Percentiles rank a stretch among this genome's conserved stretches.
Conservation (phyloP, 495 filamentous ascomycete genomes). For the Hyaloscypha finlandica region DNA sequence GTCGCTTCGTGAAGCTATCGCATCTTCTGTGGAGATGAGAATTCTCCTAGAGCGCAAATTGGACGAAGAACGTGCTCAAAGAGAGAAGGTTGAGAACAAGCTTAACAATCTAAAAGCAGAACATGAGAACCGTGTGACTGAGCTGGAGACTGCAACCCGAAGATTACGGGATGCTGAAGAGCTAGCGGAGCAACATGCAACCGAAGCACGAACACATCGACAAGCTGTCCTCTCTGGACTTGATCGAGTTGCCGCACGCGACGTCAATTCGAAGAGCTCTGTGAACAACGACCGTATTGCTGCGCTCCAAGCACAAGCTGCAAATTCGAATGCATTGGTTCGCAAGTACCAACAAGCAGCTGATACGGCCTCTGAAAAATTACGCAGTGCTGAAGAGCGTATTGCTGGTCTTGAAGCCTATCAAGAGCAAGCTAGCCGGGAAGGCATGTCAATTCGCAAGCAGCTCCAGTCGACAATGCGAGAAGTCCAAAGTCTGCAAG, state of each 20-base stretch:
- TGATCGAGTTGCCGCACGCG: slow-evolving; percentile 63
- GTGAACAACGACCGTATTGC: slow-evolving; percentile 73
- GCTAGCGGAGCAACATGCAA: slow-evolving; percentile 81
- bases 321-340: slow-evolving; percentile 74
- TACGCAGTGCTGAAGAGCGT: slow-evolving; percentile 89
- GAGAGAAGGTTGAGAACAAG: slow-evolving; percentile 79
- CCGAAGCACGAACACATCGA: slow-evolving; percentile 84
- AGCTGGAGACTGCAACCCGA: slow-evolving; percentile 73
- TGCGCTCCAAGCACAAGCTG: slow-evolving; percentile 77
- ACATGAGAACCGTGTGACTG: slow-evolving; percentile 78
- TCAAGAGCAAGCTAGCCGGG: slow-evolving; percentile 93
- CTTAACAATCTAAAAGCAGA: slow-evolving; percentile 77
- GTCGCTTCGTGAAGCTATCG: slow-evolving; percentile 76
- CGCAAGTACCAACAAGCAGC: slow-evolving; percentile 87
- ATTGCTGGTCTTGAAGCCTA: slow-evolving; percentile 96
- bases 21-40: slow-evolving; percentile 74
- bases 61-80: slow-evolving; percentile 76
- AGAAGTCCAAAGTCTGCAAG: slow-evolving; percentile 74
- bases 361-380: slow-evolving; percentile 83
- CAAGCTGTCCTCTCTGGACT: slow-evolving; percentile 81
- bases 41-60: slow-evolving; percentile 75
- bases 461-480: slow-evolving; percentile 82
- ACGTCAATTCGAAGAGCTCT: slow-evolving; percentile 50
- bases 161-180: slow-evolving; percentile 87
- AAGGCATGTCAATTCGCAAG: slow-evolving; percentile 83